phyloP scores from a whole-genome alignment of 371 early-diverging fungal genomes.

The Chytridium lagenaria region DNA sequence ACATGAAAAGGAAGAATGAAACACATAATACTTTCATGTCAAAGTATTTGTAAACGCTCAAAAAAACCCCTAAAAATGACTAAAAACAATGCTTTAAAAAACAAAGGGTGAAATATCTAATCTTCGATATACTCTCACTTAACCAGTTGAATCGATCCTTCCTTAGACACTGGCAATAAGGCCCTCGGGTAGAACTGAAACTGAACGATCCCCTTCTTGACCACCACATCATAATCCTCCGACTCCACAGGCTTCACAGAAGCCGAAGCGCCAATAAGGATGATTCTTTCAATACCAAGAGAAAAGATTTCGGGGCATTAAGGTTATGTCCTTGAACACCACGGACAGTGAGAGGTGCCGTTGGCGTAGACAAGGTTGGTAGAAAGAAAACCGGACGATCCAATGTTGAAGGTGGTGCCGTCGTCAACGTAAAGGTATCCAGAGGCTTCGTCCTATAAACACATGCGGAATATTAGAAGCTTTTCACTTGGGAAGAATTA shows the following conservation, averaged over 20 bases:
- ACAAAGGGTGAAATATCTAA: too few species aligned
- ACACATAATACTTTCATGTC: too few species aligned
- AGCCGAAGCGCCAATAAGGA: not conserved
- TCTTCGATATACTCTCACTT: not conserved
- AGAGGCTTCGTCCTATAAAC: conserved; percentile 63
- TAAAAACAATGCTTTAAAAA: too few species aligned
- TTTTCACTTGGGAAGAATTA: not conserved
- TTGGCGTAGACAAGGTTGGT: not conserved
- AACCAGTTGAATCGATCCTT: not conserved
- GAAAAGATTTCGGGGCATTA: not conserved
- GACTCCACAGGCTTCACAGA: not conserved
- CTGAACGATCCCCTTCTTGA: not conserved
- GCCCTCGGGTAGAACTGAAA: not conserved
- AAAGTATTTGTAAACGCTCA: too few species aligned
- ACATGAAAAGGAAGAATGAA: too few species aligned
- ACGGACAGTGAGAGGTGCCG: not conserved
- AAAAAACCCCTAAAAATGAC: too few species aligned
- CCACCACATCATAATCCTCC: not conserved
- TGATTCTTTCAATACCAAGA: not conserved
- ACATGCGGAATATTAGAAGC: not conserved
- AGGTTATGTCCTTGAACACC: not conserved
- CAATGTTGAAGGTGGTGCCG: conserved; percentile 78
- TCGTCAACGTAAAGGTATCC: conserved; percentile 91
- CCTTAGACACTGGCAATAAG: not conserved
- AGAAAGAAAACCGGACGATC: conserved; percentile 62